A percentile compares a stretch with the other conserved stretches of the same genome.
Conservation (phyloP, 495 filamentous ascomycete species). For the Immersiella caudata region DNA sequence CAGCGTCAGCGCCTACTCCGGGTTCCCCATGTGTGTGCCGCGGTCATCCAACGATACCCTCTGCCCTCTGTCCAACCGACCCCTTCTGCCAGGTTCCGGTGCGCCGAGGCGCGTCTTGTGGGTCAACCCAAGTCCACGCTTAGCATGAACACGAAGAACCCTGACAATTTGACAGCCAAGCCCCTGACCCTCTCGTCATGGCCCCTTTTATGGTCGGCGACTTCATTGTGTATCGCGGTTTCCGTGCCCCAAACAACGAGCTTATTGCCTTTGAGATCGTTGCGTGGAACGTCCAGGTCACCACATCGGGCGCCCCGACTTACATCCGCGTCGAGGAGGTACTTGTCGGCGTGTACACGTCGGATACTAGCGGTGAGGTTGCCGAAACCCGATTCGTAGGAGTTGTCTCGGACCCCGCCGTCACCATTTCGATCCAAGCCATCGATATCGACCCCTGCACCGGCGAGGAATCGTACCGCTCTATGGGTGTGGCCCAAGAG, state of each 20-base stretch:
- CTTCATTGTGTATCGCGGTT: conserved; percentile 42
- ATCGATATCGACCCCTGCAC: conserved; percentile 49
- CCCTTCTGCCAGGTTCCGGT: conserved; percentile 14
- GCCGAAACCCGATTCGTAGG: conserved; percentile 36
- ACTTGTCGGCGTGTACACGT: conserved; percentile 39
- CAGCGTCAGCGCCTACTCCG: conserved; percentile 41
- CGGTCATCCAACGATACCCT: conserved; percentile 34
- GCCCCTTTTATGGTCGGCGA: conserved; percentile 43
- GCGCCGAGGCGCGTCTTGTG: conserved; percentile 29
- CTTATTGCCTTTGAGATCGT: conserved; percentile 37
- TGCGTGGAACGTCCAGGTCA: conserved; percentile 41
- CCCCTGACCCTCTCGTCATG: conserved; percentile 42
- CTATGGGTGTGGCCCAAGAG: conserved; percentile 19
- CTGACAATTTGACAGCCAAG: conserved; percentile 21
- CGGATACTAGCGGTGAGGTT: conserved; percentile 35
- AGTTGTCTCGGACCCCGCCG: conserved; percentile 22
- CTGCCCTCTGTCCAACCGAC: conserved; percentile 42
- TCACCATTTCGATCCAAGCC: conserved; percentile 38
- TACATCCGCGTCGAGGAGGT: conserved; percentile 43
- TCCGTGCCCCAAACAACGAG: conserved; percentile 26
- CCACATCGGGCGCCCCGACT: conserved; percentile 31
- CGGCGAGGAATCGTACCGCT: conserved; percentile 36
- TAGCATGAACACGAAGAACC: too few species aligned
- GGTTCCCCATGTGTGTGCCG: conserved; percentile 51
- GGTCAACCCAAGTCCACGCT: conserved; percentile 7